Conservation (phyloP, 768 basidiomycete genomes). For the Trametes sanguinea region DNA sequence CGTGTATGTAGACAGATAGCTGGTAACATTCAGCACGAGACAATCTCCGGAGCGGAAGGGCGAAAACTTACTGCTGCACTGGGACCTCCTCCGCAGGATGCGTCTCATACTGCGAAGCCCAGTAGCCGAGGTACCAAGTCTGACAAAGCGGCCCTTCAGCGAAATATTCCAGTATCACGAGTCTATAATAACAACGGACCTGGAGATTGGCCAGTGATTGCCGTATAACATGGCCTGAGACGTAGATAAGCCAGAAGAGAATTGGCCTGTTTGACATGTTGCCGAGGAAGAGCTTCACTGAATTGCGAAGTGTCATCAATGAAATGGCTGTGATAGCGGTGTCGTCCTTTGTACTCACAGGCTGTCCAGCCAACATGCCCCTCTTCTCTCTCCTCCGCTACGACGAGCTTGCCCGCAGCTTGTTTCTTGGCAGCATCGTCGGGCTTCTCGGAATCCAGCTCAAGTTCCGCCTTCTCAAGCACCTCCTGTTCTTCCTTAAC, state of each 20-base stretch:
- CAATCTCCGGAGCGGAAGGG: too few species aligned
- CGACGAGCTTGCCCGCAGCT: slow-evolving; percentile 55
- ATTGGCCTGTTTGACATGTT: slow-evolving; percentile 5
- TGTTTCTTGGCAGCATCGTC: slow-evolving; percentile 24
- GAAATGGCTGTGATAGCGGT: neutral
- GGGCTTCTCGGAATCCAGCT: slow-evolving; percentile 26
- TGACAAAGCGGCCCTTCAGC: slow-evolving; percentile 13
- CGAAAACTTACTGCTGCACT: slow-evolving; percentile 20
- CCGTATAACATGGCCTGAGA: neutral
- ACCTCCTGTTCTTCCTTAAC: slow-evolving; percentile 25
- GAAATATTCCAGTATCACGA: too few species aligned
- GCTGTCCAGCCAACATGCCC: slow-evolving; percentile 58
- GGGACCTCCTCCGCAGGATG: slow-evolving; percentile 17
- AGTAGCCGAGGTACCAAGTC: slow-evolving; percentile 45
- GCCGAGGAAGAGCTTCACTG: slow-evolving; percentile 12
- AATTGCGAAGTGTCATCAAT: neutral
- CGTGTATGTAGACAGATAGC: slow-evolving; percentile 50
- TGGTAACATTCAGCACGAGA: slow-evolving; percentile 20
- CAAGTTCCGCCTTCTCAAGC: slow-evolving; percentile 26
- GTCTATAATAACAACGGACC: neutral
- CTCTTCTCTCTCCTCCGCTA: slow-evolving; percentile 62
- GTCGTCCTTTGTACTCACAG: slow-evolving; percentile 24
- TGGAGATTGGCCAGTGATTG: slow-evolving; percentile 2
- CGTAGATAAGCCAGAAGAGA: slow-evolving; percentile 10
- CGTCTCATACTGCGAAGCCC: slow-evolving; percentile 28